Conservation (phyloP, 768 basidiomycete genomes). For the Cubamyces sp. region DNA sequence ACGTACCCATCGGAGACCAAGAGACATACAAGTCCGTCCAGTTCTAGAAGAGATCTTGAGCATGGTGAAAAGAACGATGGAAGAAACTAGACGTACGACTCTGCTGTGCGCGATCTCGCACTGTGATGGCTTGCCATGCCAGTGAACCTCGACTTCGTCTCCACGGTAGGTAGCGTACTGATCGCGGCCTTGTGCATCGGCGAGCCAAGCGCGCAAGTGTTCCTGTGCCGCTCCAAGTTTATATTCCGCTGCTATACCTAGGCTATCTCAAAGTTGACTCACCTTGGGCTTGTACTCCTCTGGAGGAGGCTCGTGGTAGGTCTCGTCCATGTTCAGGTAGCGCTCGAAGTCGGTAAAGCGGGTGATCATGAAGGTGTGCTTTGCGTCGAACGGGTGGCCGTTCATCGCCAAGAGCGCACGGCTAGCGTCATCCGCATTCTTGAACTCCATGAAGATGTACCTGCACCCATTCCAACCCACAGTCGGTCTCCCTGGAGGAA, state of each 20-base stretch:
- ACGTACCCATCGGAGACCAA: constrained; percentile 98
- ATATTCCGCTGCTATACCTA: neutral
- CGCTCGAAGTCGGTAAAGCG: constrained; percentile 89
- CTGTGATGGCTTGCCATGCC: constrained; percentile 91
- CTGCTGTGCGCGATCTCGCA: constrained; percentile 77
- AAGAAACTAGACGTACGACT: constrained; percentile 53
- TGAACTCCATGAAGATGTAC: constrained; percentile 83
- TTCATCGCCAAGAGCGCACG: constrained; percentile 70
- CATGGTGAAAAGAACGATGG: constrained; percentile 16
- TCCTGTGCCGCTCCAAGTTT: constrained; percentile 55
- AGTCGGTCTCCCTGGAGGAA: neutral
- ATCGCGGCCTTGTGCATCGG: constrained; percentile 89
- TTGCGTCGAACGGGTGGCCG: constrained; percentile 84
- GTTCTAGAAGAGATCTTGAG: constrained; percentile 51
- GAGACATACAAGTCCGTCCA: constrained; percentile 97
- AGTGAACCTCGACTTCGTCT: constrained; percentile 87
- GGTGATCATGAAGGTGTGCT: constrained; percentile 83
- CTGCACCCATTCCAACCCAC: constrained; percentile 42
- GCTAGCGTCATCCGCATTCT: constrained; percentile 68
- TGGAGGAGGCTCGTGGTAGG: constrained; percentile 71
- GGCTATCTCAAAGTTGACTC: constrained; percentile 16
- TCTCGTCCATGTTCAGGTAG: constrained; percentile 76
- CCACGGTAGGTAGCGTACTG: constrained; percentile 95
- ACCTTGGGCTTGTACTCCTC: constrained; percentile 82
- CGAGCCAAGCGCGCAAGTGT: constrained; percentile 94